A percentile compares a stretch with the other conserved stretches of the same genome.
Evolutionary conservation across 2,329 filamentous ascomycete species (phyloP).

Genomic region (Emergomyces africanus): DNA sequence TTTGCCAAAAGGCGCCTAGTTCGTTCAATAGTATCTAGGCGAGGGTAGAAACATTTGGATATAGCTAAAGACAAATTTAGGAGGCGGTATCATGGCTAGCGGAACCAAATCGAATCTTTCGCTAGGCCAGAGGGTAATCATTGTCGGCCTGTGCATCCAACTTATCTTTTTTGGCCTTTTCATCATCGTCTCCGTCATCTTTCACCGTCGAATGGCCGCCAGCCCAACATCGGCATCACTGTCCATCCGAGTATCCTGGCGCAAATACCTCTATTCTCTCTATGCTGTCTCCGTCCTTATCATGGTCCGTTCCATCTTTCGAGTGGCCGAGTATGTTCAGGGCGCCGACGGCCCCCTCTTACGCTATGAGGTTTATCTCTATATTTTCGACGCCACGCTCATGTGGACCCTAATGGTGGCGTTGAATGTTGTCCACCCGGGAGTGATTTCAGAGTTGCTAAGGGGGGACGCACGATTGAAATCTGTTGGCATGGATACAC

Average conservation of each 20-base stretch:
- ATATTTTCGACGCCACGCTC: slow-evolving; percentile 20
- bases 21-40: background rate
- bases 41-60: background rate
- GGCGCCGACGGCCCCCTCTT: slow-evolving; percentile 22
- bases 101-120: slow-evolving; percentile 16
- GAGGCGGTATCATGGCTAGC: slow-evolving; percentile 30
- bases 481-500: background rate
- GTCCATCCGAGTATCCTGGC: background rate
- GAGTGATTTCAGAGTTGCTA: slow-evolving; percentile 2
- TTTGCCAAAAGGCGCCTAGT: background rate
- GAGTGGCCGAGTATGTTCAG: slow-evolving; percentile 21
- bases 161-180: slow-evolving; percentile 41
- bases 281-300: slow-evolving; percentile 19
- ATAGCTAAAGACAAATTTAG: slow-evolving; percentile 11
- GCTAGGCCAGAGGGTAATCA: slow-evolving; percentile 32
- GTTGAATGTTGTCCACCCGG: slow-evolving; percentile 8
- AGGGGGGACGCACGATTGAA: background rate
- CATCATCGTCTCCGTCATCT: slow-evolving; percentile 16
- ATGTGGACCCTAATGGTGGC: slow-evolving; percentile 17
- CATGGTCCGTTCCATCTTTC: slow-evolving; percentile 21
- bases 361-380: slow-evolving; percentile 19
- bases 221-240: background rate
- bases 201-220: background rate
- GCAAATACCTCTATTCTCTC: slow-evolving; percentile 4
- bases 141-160: slow-evolving; percentile 39